A percentile compares a stretch with the other conserved stretches of the same genome.
Evolutionary conservation across 106 monocot genomes (phyloP).

Genomic region (Dendrobium chrysotoxum): DNA sequence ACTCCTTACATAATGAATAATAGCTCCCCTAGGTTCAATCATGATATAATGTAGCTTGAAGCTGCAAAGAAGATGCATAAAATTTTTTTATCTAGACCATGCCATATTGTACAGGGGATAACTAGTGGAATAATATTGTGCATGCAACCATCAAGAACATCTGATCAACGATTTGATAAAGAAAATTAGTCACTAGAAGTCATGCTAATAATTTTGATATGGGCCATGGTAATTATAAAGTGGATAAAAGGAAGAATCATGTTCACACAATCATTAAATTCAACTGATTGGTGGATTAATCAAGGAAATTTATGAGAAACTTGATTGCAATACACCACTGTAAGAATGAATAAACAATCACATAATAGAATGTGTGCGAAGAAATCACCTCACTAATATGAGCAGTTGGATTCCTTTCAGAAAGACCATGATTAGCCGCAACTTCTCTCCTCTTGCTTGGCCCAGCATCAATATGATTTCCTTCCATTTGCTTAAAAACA

Average conservation of each 20-base stretch:
- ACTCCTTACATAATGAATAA: too few relatives aligned
- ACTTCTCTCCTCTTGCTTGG: neutral
- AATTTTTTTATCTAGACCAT: neutral
- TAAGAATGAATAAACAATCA: slow-evolving; percentile 1
- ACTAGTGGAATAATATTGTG: neutral
- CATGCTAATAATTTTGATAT: neutral
- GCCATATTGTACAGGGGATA: neutral
- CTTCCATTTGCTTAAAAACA: neutral
- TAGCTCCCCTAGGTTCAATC: neutral
- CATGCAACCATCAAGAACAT: neutral
- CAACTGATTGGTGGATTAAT: neutral
- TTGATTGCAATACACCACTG: neutral
- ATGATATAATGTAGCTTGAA: neutral
- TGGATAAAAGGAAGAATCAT: neutral
- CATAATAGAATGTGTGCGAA: neutral
- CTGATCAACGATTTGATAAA: neutral
- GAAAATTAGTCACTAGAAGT: neutral
- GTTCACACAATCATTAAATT: neutral
- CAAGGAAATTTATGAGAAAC: neutral
- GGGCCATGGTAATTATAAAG: neutral
- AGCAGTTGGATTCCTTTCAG: neutral
- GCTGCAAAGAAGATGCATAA: neutral
- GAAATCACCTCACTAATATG: slow-evolving; percentile 1
- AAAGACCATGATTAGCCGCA: neutral
- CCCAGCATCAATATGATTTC: neutral